A percentile compares a stretch with the other conserved stretches of the same genome.
Evolutionary conservation across 1,284 basidiomycete species (phyloP).

Genomic region (Wolfiporia cocos): DNA sequence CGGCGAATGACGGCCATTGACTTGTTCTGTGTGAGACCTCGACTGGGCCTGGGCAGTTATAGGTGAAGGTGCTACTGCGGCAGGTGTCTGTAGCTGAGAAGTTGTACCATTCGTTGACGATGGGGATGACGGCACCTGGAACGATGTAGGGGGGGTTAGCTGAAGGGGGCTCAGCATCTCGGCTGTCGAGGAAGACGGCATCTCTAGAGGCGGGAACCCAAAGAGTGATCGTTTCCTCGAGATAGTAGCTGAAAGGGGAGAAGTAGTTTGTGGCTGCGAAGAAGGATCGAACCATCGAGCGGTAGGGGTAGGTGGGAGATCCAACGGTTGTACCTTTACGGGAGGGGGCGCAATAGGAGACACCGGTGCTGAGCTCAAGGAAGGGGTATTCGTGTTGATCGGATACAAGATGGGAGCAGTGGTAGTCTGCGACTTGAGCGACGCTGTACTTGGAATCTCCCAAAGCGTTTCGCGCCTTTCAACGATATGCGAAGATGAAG

Average conservation of each 20-base stretch:
- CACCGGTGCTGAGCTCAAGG: slow-evolving; percentile 7
- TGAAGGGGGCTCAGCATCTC: slow-evolving; percentile 30
- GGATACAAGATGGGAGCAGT: slow-evolving; percentile 8
- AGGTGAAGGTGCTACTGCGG: slow-evolving; percentile 5
- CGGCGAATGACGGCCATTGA: slow-evolving; percentile 3
- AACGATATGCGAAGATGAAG: slow-evolving; percentile 14
- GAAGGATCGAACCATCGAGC: slow-evolving; percentile 24
- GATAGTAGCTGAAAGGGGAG: slow-evolving; percentile 10
- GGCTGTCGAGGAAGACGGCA: slow-evolving; percentile 13
- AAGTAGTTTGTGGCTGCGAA: slow-evolving; percentile 8
- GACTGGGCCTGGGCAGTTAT: too few relatives aligned
- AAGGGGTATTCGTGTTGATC: not conserved
- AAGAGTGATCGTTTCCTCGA: slow-evolving; percentile 22
- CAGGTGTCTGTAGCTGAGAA: slow-evolving; percentile 9
- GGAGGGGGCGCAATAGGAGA: slow-evolving; percentile 23
- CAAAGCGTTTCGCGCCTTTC: slow-evolving; percentile 23
- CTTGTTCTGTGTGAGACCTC: not conserved
- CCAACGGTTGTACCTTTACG: slow-evolving; percentile 16
- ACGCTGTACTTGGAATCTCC: slow-evolving; percentile 21
- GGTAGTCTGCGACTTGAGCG: slow-evolving; percentile 4
- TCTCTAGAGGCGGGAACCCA: slow-evolving; percentile 21
- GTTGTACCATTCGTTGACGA: slow-evolving; percentile 8
- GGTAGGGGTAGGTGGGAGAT: slow-evolving; percentile 26
- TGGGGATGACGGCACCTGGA: slow-evolving; percentile 7
- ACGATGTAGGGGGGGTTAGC: slow-evolving; percentile 15